Base-by-base conservation (phyloP, 768 basidiomycete species). In the Mycena alexandri region DNA sequence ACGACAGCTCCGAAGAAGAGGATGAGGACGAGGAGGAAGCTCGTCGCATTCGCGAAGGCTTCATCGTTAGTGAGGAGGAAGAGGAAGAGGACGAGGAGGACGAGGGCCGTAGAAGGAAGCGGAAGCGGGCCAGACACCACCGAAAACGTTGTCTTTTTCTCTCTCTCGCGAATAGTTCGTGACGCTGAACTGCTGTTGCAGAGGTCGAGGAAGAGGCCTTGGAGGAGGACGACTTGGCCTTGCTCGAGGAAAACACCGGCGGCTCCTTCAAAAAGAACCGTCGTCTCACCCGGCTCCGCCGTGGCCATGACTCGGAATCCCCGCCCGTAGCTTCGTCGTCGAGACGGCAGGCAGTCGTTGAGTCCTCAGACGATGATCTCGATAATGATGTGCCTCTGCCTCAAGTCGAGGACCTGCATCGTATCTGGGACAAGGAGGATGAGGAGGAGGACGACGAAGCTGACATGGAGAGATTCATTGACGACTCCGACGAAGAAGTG, bases 11-110 rank as follows among this genome's bases (percentile, higher is more conserved):
- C 16, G 65, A 67, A 50, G 94, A 94, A 73, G 93, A 88, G 41
- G 94, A 96, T 42, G 95, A 97, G 53, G 95, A 97, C 75, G 93
- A 90, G 73, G 96, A 97, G 68, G 95, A 95, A 80, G 92, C 83
- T 72, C 86, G 87, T 63, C 84, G 87, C 63, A 89, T 98, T 62
- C 83, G 89, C 56, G 93, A 96, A 55, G 96, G 94, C 0, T 98
- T 98, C 76, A 98, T 98, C 73, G 95, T 96, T 10, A 93, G 93
- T 63, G 93, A 92, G 62, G 91, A 93, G 11, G 94, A 96, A 65
- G 95, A 93, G 0, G 92, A 95, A 9, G 94, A 95, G 0, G 93
- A 92, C 5, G 92, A 89, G 0, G 89, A 88, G 2, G 88, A 86
- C 16, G 88, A 87, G 47, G 84, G 85, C 48, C 86, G 84, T 61